Evolutionary conservation across 2,329 filamentous ascomycete species (phyloP).

Genomic region (Cryphonectria nitschkei): DNA sequence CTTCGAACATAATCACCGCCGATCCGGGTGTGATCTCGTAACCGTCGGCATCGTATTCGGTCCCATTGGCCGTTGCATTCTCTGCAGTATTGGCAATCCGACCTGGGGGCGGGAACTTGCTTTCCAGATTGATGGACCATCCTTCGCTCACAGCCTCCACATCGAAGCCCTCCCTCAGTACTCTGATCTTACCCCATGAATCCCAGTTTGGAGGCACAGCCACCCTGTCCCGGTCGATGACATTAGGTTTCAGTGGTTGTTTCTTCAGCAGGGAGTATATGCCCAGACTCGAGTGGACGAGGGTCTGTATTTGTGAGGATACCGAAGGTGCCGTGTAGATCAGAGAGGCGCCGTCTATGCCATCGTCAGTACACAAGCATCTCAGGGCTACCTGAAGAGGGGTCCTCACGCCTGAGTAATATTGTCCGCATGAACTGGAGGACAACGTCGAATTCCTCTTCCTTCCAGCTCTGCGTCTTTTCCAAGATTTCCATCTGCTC

Average conservation of each 20-base stretch:
- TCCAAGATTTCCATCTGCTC: constrained; percentile 91
- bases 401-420: constrained; percentile 75
- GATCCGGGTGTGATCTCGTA: constrained; percentile 52
- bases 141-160: constrained; percentile 82
- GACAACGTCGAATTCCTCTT: constrained; percentile 95
- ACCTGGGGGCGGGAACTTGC: constrained; percentile 45
- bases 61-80: constrained; percentile 32
- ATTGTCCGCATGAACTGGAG: constrained; percentile 91
- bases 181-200: constrained; percentile 95
- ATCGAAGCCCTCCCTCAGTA: constrained; percentile 88
- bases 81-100: constrained; percentile 28
- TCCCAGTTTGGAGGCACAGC: constrained; percentile 97
- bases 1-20: constrained; percentile 75
- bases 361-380: constrained; percentile 33
- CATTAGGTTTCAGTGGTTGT: constrained; percentile 82
- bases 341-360: constrained; percentile 76
- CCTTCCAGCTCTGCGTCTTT: constrained; percentile 89
- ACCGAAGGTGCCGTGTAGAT: constrained; percentile 82
- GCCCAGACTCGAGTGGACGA: constrained; percentile 83
- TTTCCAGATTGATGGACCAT: constrained; percentile 84
- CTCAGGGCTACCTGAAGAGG: constrained; percentile 23
- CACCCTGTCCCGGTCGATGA: constrained; percentile 92
- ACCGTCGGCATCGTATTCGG: constrained; percentile 36
- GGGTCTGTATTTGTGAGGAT: constrained; percentile 74
- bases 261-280: constrained; percentile 83